Evolutionary conservation across 345 rosid species (phyloP).

Genomic region (Heritiera fomes): DNA sequence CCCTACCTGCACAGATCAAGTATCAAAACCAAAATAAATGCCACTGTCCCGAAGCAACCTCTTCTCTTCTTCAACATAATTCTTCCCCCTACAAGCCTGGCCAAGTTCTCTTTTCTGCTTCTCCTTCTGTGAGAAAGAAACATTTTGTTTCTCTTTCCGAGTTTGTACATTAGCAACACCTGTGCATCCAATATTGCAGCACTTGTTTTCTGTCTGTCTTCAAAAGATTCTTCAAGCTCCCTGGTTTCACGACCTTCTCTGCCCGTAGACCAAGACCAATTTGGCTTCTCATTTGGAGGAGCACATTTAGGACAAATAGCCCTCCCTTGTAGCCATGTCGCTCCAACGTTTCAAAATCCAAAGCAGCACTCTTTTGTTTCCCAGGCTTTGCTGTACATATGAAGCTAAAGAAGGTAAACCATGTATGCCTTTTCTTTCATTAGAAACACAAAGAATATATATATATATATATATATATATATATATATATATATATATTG

Average conservation of each 20-base stretch:
- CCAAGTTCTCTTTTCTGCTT: conserved; percentile 93
- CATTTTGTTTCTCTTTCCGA: conserved; percentile 55
- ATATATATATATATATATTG: too few relatives aligned
- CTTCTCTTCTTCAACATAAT: conserved; percentile 93
- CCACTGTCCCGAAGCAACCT: conserved; percentile 83
- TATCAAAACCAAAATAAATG: conserved; percentile 86
- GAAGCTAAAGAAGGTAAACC: not conserved
- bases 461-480: not conserved
- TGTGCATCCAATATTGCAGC: conserved; percentile 55
- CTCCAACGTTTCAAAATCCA: conserved; percentile 73
- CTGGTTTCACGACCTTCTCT: conserved; percentile 49
- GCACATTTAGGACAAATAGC: conserved; percentile 62
- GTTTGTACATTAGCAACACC: conserved; percentile 52
- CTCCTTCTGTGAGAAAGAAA: conserved; percentile 84
- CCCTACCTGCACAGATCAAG: conserved; percentile 31
- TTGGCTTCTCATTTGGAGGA: conserved; percentile 53
- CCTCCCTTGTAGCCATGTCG: conserved; percentile 82
- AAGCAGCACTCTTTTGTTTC: conserved; percentile 47
- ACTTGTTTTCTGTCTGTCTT: conserved; percentile 69
- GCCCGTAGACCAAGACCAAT: conserved; percentile 89
- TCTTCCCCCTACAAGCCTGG: conserved; percentile 91
- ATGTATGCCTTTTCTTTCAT: not conserved
- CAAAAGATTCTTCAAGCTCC: conserved; percentile 56
- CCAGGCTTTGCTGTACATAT: conserved; percentile 49
- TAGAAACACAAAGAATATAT: not conserved